phyloP scores from a whole-genome alignment of 2,329 filamentous ascomycete genomes.

The Salinomyces thailandicus region DNA sequence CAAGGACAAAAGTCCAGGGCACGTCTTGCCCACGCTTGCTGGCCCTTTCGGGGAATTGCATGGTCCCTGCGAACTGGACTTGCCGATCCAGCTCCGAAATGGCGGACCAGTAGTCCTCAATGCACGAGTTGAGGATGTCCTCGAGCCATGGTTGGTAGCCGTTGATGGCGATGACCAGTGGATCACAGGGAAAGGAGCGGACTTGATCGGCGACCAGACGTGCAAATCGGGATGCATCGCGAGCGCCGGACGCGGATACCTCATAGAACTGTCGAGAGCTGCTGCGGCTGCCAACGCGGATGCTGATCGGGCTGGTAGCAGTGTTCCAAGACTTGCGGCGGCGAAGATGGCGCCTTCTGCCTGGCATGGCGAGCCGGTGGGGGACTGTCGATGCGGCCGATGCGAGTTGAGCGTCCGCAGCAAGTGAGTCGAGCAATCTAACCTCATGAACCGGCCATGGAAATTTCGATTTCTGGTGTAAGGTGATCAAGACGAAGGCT shows the following conservation, averaged over 20 bases:
- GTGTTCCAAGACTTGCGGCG: constrained; percentile 17
- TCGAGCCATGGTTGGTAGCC: constrained; percentile 28
- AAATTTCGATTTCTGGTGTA: too few relatives aligned
- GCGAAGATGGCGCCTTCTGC: constrained; percentile 6
- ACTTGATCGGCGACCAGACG: constrained; percentile 24
- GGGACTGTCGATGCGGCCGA: too few relatives aligned
- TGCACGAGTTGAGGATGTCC: constrained; percentile 24
- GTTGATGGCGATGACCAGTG: constrained; percentile 25
- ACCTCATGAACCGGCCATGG: too few relatives aligned
- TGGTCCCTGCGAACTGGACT: constrained; percentile 25
- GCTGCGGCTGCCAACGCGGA: constrained; percentile 24
- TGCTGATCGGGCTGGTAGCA: constrained; percentile 15
- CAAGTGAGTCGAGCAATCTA: too few relatives aligned
- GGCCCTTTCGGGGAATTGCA: constrained; percentile 27
- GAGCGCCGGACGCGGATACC: constrained; percentile 16
- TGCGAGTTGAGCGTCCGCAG: too few relatives aligned
- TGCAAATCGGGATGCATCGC: constrained; percentile 23
- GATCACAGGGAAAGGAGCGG: constrained; percentile 21
- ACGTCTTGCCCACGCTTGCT: constrained; percentile 21
- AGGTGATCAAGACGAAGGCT: too few relatives aligned
- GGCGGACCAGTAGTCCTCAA: constrained; percentile 24
- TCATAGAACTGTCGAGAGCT: constrained; percentile 20
- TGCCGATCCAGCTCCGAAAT: constrained; percentile 26
- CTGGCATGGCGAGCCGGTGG: neutral
- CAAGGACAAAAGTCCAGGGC: constrained; percentile 29